Base-by-base conservation (phyloP, 148 eudicot genomes). In the Nepenthes gracilis region DNA sequence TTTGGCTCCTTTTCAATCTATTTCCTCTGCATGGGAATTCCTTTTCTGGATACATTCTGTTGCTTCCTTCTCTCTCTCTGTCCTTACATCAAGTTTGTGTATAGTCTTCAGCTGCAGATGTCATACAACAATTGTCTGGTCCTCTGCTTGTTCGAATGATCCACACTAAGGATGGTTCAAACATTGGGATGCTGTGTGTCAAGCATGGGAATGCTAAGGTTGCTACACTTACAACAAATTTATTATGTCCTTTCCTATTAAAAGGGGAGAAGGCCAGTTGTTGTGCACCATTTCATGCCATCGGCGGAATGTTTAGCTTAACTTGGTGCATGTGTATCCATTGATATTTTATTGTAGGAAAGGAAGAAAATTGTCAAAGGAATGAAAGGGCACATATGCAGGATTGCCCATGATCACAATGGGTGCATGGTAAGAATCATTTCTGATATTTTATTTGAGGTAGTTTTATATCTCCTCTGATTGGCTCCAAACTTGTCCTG, bases 131-230 rank as follows among this genome's bases (percentile, higher is more conserved):
- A 63, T 56, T 90, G 68, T 77, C 89, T 48, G 84, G 92, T 51
- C 65, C 84, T 15, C 79, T 75, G 37, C 82, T 94, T 67, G 86
- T 94, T 72, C 84, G 97, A 51, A 81, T 94, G 83, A 79, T 94
- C 55, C 83, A 84, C 72, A 89, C 88, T 14, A 84, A 69, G 62
- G 99, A 94, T 43, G 99, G 97, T 36, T 89, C 93, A 60, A 84
- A 78, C 66, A 70, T 86, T 65, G 99, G 81, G 57, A 80, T 85
- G 64, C 84, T 89, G 36, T 89, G 95, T 60, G 69, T 94, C 68
- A 94, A 83, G 70, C 90, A 94, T 76, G 86, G 97, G 32, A 83
- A 80, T 65, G 95, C 99, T 9, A 90, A 94, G 99, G 99, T 94
- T 66, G 75, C 57, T 47, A 50, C 1, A 34, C 13, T 38, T 10